Conservation (phyloP, 306 rosid species). For the Cercis canadensis region DNA sequence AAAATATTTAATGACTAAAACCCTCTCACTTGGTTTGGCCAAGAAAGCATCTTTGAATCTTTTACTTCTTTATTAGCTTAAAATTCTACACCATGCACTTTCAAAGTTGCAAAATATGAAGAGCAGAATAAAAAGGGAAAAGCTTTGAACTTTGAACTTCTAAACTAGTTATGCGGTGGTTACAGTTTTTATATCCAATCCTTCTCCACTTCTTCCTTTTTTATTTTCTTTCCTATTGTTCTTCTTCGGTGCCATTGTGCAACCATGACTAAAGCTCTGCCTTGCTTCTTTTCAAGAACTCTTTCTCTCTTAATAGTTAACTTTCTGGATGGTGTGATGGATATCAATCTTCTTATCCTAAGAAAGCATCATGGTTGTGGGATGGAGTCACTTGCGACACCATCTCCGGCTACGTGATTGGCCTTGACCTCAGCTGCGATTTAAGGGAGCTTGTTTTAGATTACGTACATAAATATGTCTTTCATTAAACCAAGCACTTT, state of each 20-base stretch:
- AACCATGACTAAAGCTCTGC: neutral
- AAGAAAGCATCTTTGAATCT: too few species aligned
- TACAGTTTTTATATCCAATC: too few species aligned
- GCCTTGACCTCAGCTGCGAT: neutral
- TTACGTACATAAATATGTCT: neutral
- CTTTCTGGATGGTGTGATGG: neutral
- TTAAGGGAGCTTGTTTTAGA: slow-evolving; percentile 9
- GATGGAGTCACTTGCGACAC: slow-evolving; percentile 13
- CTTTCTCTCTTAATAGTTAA: neutral
- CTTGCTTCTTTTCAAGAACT: neutral
- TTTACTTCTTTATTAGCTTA: too few species aligned
- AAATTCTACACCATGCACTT: too few species aligned
- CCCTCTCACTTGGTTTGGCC: too few species aligned
- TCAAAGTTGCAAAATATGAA: too few species aligned
- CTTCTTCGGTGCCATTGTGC: neutral
- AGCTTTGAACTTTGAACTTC: too few species aligned
- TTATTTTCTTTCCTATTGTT: too few species aligned
- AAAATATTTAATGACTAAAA: too few species aligned
- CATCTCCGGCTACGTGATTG: neutral
- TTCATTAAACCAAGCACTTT: neutral
- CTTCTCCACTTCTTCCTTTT: too few species aligned
- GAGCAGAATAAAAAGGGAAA: too few species aligned
- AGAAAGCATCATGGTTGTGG: slow-evolving; percentile 10
- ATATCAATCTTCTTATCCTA: neutral
- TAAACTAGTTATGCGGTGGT: too few species aligned